Evolutionary conservation across 2,329 filamentous ascomycete genomes (phyloP).

Genomic region (Colletotrichum plurivorum): DNA sequence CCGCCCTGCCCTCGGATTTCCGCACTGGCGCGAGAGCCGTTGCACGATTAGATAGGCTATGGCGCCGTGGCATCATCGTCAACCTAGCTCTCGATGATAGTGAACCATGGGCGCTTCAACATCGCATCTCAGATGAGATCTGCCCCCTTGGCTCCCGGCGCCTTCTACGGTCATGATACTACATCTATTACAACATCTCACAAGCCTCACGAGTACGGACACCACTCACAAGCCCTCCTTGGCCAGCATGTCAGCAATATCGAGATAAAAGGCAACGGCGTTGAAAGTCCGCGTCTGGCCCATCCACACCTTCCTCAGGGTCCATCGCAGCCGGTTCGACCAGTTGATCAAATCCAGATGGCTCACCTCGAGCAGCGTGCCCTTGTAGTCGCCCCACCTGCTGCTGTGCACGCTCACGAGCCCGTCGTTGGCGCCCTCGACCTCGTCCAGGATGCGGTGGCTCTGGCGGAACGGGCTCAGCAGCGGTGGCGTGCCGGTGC

Average conservation of each 20-base stretch:
- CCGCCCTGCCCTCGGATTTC: too few relatives aligned
- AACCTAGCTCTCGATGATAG: too few relatives aligned
- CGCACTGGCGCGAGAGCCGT: too few relatives aligned
- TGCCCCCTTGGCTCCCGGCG: not conserved
- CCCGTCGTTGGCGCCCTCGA: slow-evolving; percentile 75
- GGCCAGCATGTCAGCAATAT: slow-evolving; percentile 78
- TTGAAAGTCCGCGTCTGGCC: slow-evolving; percentile 73
- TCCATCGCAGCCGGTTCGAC: slow-evolving; percentile 73
- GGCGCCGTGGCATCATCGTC: too few relatives aligned
- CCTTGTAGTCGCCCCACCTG: slow-evolving; percentile 74
- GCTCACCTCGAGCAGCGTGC: slow-evolving; percentile 72
- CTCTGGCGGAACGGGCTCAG: slow-evolving; percentile 75
- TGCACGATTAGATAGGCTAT: too few relatives aligned
- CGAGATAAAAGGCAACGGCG: slow-evolving; percentile 77
- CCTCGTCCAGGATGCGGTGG: slow-evolving; percentile 62
- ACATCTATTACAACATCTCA: not conserved
- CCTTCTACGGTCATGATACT: not conserved
- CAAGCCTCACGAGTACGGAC: not conserved
- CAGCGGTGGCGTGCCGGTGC: slow-evolving; percentile 66
- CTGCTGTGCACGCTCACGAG: slow-evolving; percentile 77
- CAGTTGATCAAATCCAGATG: slow-evolving; percentile 79
- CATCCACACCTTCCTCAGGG: slow-evolving; percentile 64
- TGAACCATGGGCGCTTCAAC: too few relatives aligned
- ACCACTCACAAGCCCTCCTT: slow-evolving; percentile 69
- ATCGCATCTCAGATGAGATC: not conserved